A percentile compares a stretch with the other conserved stretches of the same genome.
phyloP scores from a whole-genome alignment of 140 eudicot genomes.

The Senecio squalidus region DNA sequence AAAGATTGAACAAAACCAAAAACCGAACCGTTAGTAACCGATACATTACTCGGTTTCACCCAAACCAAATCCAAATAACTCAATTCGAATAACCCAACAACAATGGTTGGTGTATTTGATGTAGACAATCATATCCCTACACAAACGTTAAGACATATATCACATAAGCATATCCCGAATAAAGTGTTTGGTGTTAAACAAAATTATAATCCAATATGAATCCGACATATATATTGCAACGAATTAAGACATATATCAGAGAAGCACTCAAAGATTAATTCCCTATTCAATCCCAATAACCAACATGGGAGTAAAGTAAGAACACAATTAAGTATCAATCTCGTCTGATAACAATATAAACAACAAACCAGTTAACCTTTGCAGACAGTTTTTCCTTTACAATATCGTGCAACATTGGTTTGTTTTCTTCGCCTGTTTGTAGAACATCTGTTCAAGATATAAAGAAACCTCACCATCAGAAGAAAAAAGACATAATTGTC shows the following conservation, averaged over 20 bases:
- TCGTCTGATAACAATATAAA: constrained; percentile 3
- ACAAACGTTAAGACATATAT: not conserved
- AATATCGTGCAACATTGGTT: constrained; percentile 86
- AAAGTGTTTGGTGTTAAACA: not conserved
- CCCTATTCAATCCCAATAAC: constrained; percentile 13
- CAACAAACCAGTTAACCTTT: constrained; percentile 13
- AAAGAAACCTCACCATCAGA: not conserved
- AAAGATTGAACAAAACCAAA: too few relatives aligned
- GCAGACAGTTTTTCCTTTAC: constrained; percentile 27
- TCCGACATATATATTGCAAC: constrained; percentile 16
- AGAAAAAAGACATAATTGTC: not conserved
- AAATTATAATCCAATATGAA: constrained; percentile 14
- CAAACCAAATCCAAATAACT: too few relatives aligned
- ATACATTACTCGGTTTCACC: too few relatives aligned
- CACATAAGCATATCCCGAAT: not conserved
- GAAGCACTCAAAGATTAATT: not conserved
- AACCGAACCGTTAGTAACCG: too few relatives aligned
- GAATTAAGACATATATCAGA: constrained; percentile 15
- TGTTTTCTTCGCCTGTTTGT: constrained; percentile 97
- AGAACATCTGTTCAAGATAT: constrained; percentile 67
- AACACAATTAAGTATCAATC: not conserved
- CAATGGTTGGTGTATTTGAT: too few relatives aligned
- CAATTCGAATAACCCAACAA: too few relatives aligned
- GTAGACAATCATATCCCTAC: too few relatives aligned
- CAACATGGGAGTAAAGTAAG: not conserved